A percentile compares a stretch with the other conserved stretches of the same genome.
phyloP scores from a whole-genome alignment of 2,329 filamentous ascomycete genomes.

The Diplodia sapinea region DNA sequence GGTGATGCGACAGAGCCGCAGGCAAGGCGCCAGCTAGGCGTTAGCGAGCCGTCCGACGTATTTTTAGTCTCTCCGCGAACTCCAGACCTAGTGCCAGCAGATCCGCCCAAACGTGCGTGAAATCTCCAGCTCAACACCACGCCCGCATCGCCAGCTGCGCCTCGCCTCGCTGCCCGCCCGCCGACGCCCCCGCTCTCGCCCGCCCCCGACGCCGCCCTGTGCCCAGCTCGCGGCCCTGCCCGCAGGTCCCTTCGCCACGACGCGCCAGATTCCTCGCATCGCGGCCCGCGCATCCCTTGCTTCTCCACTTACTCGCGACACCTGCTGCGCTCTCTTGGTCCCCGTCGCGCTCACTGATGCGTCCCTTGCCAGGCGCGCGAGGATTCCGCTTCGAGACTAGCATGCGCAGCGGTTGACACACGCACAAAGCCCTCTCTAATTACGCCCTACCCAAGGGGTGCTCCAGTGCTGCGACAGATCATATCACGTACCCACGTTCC shows the following conservation, averaged over 20 bases:
- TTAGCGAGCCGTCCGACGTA: slow-evolving; percentile 25
- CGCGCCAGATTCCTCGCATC: slow-evolving; percentile 32
- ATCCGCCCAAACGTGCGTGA: slow-evolving; percentile 24
- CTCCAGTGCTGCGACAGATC: slow-evolving; percentile 34
- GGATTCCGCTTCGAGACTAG: slow-evolving; percentile 47
- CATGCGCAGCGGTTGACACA: slow-evolving; percentile 46
- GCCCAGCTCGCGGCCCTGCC: slow-evolving; percentile 18
- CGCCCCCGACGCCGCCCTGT: slow-evolving; percentile 19
- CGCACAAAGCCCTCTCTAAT: slow-evolving; percentile 36
- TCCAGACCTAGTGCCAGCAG: slow-evolving; percentile 27
- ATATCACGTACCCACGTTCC: slow-evolving; percentile 41
- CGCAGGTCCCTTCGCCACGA: slow-evolving; percentile 30
- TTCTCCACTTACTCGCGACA: slow-evolving; percentile 40
- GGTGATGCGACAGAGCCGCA: slow-evolving; percentile 22
- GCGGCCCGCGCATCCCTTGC: slow-evolving; percentile 30
- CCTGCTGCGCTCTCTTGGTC: slow-evolving; percentile 30
- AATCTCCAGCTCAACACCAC: slow-evolving; percentile 27
- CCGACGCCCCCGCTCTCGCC: slow-evolving; percentile 24
- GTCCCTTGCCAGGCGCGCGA: slow-evolving; percentile 48
- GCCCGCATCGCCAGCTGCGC: slow-evolving; percentile 25
- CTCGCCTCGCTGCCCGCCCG: slow-evolving; percentile 22
- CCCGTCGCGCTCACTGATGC: slow-evolving; percentile 45
- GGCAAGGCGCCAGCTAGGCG: slow-evolving; percentile 9
- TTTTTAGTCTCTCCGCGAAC: slow-evolving; percentile 22
- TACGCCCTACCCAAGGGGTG: slow-evolving; percentile 43